Evolutionary conservation across 495 filamentous ascomycete genomes (phyloP).

Genomic region (Xylaria nigripes): DNA sequence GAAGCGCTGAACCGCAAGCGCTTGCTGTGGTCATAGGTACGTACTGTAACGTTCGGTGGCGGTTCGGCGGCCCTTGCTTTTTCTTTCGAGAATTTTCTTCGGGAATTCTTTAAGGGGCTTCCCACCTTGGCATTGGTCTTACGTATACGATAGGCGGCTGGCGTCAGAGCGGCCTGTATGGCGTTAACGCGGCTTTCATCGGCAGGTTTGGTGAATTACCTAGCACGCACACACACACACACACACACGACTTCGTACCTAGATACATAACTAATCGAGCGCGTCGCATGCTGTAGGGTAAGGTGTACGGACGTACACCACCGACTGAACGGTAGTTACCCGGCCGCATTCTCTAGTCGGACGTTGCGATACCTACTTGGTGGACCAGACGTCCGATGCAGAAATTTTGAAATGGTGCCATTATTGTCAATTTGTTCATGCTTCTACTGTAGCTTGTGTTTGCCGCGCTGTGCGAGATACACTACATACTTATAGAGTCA

Average conservation of each 20-base stretch:
- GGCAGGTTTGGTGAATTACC: too few species aligned
- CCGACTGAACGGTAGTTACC: background rate
- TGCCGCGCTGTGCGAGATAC: background rate
- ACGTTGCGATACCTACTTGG: too few species aligned
- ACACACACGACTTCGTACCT: too few species aligned
- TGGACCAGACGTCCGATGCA: background rate
- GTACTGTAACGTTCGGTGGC: background rate
- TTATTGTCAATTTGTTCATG: background rate
- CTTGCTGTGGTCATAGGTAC: background rate
- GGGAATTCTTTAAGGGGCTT: background rate
- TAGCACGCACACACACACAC: too few species aligned
- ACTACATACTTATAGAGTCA: background rate
- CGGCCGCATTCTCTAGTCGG: background rate
- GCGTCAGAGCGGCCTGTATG: constrained; percentile 1
- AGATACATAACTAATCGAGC: background rate
- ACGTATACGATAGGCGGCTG: too few species aligned
- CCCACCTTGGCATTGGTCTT: background rate
- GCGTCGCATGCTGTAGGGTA: background rate
- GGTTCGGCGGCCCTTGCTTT: background rate
- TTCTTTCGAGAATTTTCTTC: background rate
- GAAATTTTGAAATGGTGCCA: background rate
- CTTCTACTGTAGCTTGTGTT: background rate
- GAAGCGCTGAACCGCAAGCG: too few species aligned
- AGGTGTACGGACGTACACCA: background rate
- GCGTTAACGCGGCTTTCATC: too few species aligned